These are phyloP conservation scores for Trichoderma atroviride DNA, from an alignment of 2,329 filamentous ascomycete genomes.

Conservation along the genomic window DNA sequence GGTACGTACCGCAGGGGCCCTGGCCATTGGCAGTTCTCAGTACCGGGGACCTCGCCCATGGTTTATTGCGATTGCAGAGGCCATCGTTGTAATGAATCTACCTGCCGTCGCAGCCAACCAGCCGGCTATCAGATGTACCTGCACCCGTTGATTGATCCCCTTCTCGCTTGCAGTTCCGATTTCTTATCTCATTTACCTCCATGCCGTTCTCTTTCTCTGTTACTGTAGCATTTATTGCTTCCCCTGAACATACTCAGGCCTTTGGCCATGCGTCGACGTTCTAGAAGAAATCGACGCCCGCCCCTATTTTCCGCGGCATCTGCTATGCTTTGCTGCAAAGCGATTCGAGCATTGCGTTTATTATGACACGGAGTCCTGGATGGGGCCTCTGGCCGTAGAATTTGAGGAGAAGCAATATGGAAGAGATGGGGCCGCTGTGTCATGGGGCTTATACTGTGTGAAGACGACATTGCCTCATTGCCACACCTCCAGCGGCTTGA, in stretches of 20 bases:
- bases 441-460: conserved; percentile 9
- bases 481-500: not conserved
- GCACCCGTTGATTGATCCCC: not conserved
- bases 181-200: conserved; percentile 15
- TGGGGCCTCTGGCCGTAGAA: not conserved
- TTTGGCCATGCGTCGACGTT: conserved; percentile 9
- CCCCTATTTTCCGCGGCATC: conserved; percentile 16
- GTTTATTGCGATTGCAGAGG: not conserved
- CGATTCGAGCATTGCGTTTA: not conserved
- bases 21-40: not conserved
- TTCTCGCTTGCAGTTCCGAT: conserved; percentile 14
- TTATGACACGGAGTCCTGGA: conserved; percentile 18
- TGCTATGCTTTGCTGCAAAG: not conserved
- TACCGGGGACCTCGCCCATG: not conserved
- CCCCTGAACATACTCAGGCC: conserved; percentile 5
- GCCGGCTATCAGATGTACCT: conserved; percentile 6
- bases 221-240: not conserved
- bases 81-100: conserved; percentile 10
- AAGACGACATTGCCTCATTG: not conserved
- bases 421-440: not conserved
- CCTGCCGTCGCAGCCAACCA: not conserved
- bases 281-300: conserved; percentile 8
- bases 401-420: conserved; percentile 16
- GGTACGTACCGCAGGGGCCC: not conserved
- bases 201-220: not conserved